A percentile compares a stretch with the other conserved stretches of the same genome.
These are phyloP conservation scores for Colletotrichum neosansevieriae DNA, from an alignment of 2,329 filamentous ascomycete species.

Conservation along the genomic window DNA sequence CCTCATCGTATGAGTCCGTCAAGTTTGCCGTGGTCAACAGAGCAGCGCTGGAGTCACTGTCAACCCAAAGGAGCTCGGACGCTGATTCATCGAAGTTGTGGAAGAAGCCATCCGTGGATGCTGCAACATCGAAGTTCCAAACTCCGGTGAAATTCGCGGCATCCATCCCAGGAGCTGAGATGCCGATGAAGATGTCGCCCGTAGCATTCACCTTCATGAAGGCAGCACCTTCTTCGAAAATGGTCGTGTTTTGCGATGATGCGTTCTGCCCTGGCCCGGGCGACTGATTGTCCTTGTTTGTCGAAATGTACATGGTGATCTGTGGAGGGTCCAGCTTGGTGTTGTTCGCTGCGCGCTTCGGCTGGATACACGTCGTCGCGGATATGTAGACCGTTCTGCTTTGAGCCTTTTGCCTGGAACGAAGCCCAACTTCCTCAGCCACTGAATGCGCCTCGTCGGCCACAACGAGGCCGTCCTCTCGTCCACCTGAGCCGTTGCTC, in stretches of 20 bases:
- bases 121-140: constrained; percentile 86
- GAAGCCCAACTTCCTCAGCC: constrained; percentile 38
- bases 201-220: constrained; percentile 72
- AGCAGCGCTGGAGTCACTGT: constrained; percentile 84
- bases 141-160: constrained; percentile 68
- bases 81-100: constrained; percentile 70
- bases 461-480: constrained; percentile 40
- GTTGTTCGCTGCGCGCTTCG: constrained; percentile 63
- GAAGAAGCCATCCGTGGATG: constrained; percentile 83
- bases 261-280: constrained; percentile 71
- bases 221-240: constrained; percentile 77
- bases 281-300: constrained; percentile 69
- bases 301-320: constrained; percentile 82
- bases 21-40: constrained; percentile 83
- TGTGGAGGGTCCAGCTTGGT: constrained; percentile 71
- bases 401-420: constrained; percentile 45
- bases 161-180: constrained; percentile 77
- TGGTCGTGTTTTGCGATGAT: constrained; percentile 57
- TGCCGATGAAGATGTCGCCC: constrained; percentile 79
- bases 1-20: constrained; percentile 65
- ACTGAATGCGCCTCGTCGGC: constrained; percentile 39
- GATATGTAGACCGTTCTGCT: constrained; percentile 78
- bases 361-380: constrained; percentile 87
- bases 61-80: constrained; percentile 79
- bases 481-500: constrained; percentile 45